These are phyloP conservation scores for Jatropha multifida DNA, from an alignment of 441 rosid genomes.

Conservation along the genomic window DNA sequence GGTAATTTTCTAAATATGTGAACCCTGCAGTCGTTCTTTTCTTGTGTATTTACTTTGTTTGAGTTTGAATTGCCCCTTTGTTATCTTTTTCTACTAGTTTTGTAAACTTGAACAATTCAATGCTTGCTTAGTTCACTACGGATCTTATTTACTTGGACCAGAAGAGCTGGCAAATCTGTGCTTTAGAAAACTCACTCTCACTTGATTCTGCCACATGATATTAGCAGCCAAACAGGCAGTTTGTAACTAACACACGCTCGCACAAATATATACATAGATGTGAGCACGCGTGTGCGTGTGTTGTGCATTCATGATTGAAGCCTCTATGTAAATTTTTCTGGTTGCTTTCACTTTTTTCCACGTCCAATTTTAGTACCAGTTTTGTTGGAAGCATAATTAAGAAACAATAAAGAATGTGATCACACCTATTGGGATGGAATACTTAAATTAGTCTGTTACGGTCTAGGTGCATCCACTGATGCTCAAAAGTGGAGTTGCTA, in stretches of 20 bases:
- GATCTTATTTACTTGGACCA: not conserved
- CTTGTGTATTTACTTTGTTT: not conserved
- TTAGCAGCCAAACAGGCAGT: not conserved
- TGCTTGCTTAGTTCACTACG: not conserved
- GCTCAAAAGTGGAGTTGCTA: not conserved
- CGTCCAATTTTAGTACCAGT: not conserved
- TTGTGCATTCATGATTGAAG: too few species aligned
- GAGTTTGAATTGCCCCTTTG: not conserved
- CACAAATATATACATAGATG: not conserved
- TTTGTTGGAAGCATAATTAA: not conserved
- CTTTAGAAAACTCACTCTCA: not conserved
- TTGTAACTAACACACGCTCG: not conserved
- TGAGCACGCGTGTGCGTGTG: too few species aligned
- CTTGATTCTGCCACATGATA: not conserved
- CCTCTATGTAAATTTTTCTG: too few species aligned
- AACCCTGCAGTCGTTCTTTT: not conserved
- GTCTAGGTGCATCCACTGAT: not conserved
- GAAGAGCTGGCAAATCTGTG: not conserved
- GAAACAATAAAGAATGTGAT: not conserved
- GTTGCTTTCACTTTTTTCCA: not conserved
- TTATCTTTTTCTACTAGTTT: not conserved
- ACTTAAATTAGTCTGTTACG: too few species aligned
- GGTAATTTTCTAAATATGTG: constrained; percentile 37
- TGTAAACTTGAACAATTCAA: not conserved
- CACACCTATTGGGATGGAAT: not conserved